These are phyloP conservation scores for Aspergillus sp. DNA, from an alignment of 2,329 filamentous ascomycete species.

Conservation along the genomic window DNA sequence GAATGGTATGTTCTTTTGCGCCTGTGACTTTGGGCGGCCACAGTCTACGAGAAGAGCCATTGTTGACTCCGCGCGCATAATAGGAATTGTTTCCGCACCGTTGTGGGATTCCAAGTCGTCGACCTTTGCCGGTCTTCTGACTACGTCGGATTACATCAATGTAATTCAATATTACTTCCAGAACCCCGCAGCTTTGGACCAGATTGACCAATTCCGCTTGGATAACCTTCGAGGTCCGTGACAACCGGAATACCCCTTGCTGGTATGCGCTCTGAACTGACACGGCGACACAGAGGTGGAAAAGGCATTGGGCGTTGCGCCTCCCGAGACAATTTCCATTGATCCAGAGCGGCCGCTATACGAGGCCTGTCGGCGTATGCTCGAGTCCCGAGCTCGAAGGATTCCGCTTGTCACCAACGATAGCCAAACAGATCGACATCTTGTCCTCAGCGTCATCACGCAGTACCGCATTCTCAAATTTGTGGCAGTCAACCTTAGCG, in stretches of 20 bases:
- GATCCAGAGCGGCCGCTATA: conserved; percentile 88
- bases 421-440: conserved; percentile 87
- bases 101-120: conserved; percentile 94
- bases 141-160: conserved; percentile 96
- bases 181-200: conserved; percentile 82
- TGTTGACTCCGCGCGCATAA: conserved; percentile 22
- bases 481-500: conserved; percentile 89
- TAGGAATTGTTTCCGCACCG: conserved; percentile 95
- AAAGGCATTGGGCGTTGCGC: conserved; percentile 83
- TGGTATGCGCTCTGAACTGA: not conserved
- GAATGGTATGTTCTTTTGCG: conserved; percentile 65
- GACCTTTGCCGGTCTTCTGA: conserved; percentile 89
- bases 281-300: conserved; percentile 72
- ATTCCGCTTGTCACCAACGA: conserved; percentile 94
- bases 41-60: not conserved
- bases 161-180: conserved; percentile 99
- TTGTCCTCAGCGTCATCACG: conserved; percentile 94
- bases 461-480: conserved; percentile 99
- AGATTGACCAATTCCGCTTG: conserved; percentile 90
- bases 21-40: not conserved
- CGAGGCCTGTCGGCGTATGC: conserved; percentile 92
- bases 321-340: conserved; percentile 94
- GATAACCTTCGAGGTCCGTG: conserved; percentile 81
- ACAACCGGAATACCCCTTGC: not conserved
- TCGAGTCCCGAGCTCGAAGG: conserved; percentile 85